Evolutionary conservation across 1,139 yeast genomes (phyloP).

Genomic region (Hyphopichia khmerensis): DNA sequence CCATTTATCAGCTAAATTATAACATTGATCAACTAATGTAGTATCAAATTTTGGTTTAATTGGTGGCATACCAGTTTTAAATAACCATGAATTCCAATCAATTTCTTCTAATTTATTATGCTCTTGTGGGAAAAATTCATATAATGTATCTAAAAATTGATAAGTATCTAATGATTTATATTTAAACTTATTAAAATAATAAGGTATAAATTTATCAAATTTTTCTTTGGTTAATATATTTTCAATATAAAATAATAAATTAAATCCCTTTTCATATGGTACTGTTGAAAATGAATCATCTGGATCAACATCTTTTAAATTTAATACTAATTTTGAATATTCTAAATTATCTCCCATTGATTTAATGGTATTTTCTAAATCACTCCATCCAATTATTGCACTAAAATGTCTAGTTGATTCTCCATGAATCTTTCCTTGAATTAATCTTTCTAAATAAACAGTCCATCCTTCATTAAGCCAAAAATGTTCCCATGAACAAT

Average conservation of each 20-base stretch:
- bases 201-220: slow-evolving; percentile 78
- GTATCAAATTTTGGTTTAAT: slow-evolving; percentile 76
- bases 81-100: slow-evolving; percentile 87
- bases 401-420: slow-evolving; percentile 32
- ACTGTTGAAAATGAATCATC: slow-evolving; percentile 36
- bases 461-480: slow-evolving; percentile 45
- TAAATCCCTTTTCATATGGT: slow-evolving; percentile 39
- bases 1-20: slow-evolving; percentile 69
- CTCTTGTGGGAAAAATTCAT: slow-evolving; percentile 57
- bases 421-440: slow-evolving; percentile 31
- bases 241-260: slow-evolving; percentile 31
- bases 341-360: slow-evolving; percentile 23
- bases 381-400: slow-evolving; percentile 31
- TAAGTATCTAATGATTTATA: slow-evolving; percentile 75
- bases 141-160: slow-evolving; percentile 74
- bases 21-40: slow-evolving; percentile 71
- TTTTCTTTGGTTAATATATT: slow-evolving; percentile 37
- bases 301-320: slow-evolving; percentile 26
- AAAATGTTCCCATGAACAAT: slow-evolving; percentile 38
- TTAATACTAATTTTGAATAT: slow-evolving; percentile 50
- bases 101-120: slow-evolving; percentile 55
- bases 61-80: slow-evolving; percentile 83
- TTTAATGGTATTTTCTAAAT: slow-evolving; percentile 22
- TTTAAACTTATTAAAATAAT: slow-evolving; percentile 69
- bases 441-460: slow-evolving; percentile 36